Percentiles rank a stretch among this genome's conserved stretches.
Conservation (phyloP, 768 basidiomycete species). For the Boletus rubropictus region DNA sequence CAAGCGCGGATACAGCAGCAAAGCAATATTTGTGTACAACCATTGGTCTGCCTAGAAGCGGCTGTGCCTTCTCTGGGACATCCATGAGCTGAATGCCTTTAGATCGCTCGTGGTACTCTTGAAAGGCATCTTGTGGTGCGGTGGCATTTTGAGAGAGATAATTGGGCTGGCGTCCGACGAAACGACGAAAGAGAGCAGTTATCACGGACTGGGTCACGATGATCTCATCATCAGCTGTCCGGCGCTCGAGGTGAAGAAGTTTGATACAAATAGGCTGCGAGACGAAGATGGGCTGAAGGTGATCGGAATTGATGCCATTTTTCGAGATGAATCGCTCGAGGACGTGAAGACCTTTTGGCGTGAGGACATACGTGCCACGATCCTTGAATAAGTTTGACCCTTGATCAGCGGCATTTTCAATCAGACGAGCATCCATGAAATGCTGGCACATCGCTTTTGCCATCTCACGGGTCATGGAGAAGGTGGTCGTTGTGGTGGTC, state of each 20-base stretch:
- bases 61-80: constrained; percentile 59
- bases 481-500: constrained; percentile 98
- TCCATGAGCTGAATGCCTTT: constrained; percentile 71
- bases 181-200: constrained; percentile 92
- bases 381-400: constrained; percentile 92
- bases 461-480: constrained; percentile 99
- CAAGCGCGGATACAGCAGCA: constrained; percentile 78
- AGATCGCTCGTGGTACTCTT: constrained; percentile 73
- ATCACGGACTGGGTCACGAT: constrained; percentile 92
- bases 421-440: constrained; percentile 97
- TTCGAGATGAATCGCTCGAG: constrained; percentile 99
- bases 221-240: constrained; percentile 92
- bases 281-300: constrained; percentile 83
- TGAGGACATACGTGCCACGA: constrained; percentile 90
- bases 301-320: constrained; percentile 95
- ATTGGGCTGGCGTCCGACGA: constrained; percentile 84
- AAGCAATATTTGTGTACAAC: constrained; percentile 67
- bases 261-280: constrained; percentile 97
- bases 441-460: constrained; percentile 99
- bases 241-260: constrained; percentile 91
- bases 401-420: constrained; percentile 94
- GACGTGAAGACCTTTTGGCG: constrained; percentile 96
- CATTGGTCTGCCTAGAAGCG: constrained; percentile 42
- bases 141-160: constrained; percentile 46
- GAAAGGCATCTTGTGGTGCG: constrained; percentile 53